Evolutionary conservation across 345 rosid genomes (phyloP), one percentile per base, ranked within the genome.

Genomic region (Brassica rapa): DNA sequence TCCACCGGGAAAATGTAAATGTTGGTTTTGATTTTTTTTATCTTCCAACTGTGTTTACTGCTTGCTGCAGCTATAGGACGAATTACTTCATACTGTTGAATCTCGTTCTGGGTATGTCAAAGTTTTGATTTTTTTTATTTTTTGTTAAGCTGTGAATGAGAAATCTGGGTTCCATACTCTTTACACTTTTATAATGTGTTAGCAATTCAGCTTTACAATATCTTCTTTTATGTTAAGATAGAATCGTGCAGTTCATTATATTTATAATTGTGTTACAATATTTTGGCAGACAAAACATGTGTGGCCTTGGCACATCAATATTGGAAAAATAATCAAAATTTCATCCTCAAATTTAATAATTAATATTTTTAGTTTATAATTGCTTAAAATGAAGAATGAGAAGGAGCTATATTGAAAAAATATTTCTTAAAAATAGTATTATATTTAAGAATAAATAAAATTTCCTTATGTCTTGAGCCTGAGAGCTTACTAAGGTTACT

Each of bases 1-100:
- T 6, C 61, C 67, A 71, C 43, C 41, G 77, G 77, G 32, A 25
- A 61, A 78, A n/a, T n/a, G n/a, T n/a, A n/a, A n/a, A n/a, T n/a
- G n/a, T n/a, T n/a, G n/a, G n/a, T n/a, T n/a, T n/a, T n/a, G n/a
- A n/a, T n/a, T n/a, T n/a, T n/a, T n/a, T n/a, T n/a, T n/a, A n/a
- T n/a, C n/a, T n/a, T n/a, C n/a, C n/a, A n/a, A n/a, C n/a, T n/a
- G n/a, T n/a, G n/a, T n/a, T n/a, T n/a, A n/a, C n/a, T n/a, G n/a
- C n/a, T n/a, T n/a, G n/a, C n/a, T n/a, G n/a, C n/a, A n/a, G n/a
- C n/a, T n/a, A n/a, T n/a, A n/a, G n/a, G n/a, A n/a, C n/a, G n/a
- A n/a, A n/a, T n/a, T n/a, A n/a, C n/a, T n/a, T n/a, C n/a, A n/a
- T n/a, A n/a, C n/a, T n/a, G n/a, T n/a, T n/a, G n/a, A n/a, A n/a